These are phyloP conservation scores for Tetracentron sinense DNA, from an alignment of 164 flowering plant species.

Conservation along the genomic window DNA sequence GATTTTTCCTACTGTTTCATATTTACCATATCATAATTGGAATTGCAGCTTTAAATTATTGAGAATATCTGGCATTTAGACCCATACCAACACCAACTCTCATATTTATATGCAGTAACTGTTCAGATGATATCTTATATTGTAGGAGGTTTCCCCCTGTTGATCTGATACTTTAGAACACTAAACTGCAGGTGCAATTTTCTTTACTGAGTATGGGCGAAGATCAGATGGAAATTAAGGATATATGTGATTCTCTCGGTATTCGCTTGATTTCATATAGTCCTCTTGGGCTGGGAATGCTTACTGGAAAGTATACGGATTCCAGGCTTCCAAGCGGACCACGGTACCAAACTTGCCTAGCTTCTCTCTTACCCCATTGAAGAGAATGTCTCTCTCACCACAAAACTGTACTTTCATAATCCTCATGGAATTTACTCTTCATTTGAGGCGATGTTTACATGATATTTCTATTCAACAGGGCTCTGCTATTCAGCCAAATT, in stretches of 20 bases:
- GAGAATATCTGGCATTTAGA: not conserved
- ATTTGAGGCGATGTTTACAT: not conserved
- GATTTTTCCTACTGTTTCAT: not conserved
- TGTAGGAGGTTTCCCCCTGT: not conserved
- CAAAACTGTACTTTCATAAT: no score
- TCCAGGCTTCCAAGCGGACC: conserved; percentile 82
- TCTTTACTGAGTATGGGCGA: conserved; percentile 79
- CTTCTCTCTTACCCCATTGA: not conserved
- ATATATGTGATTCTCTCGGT: conserved; percentile 71
- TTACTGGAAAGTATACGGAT: conserved; percentile 79
- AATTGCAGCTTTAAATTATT: not conserved
- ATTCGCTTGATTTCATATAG: conserved; percentile 82
- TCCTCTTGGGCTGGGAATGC: conserved; percentile 98
- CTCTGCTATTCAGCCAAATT: conserved; percentile 67
- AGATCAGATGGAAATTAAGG: conserved; percentile 74
- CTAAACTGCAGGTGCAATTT: conserved; percentile 70
- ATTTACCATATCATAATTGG: not conserved
- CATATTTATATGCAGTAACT: not conserved
- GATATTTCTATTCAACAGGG: conserved; percentile 32
- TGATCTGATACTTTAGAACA: not conserved
- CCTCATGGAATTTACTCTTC: not conserved
- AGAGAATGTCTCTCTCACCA: not conserved
- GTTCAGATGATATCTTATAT: not conserved
- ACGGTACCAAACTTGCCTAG: conserved; percentile 32
- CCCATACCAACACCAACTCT: no score